phyloP scores from a whole-genome alignment of 2,329 filamentous ascomycete genomes.

The Aureobasidium lini region DNA sequence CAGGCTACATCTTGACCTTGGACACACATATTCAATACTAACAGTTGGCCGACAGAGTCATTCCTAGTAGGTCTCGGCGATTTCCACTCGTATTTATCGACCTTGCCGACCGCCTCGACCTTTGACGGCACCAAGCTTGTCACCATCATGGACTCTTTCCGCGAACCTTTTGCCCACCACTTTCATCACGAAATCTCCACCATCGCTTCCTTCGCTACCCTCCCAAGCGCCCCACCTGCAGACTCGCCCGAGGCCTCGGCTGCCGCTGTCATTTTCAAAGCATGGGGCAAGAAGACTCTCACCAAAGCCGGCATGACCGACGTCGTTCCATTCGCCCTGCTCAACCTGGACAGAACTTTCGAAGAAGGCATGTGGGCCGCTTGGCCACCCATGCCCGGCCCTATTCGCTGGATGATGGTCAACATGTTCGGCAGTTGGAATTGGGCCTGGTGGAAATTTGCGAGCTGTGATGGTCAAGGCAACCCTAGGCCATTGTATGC shows the following conservation, averaged over 20 bases:
- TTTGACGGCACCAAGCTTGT: neutral
- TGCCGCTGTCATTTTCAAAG: slow-evolving; percentile 1
- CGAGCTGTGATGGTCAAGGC: neutral
- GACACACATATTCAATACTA: neutral
- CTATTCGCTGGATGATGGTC: slow-evolving; percentile 3
- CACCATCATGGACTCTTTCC: slow-evolving; percentile 7
- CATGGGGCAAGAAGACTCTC: slow-evolving; percentile 11
- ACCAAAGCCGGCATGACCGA: slow-evolving; percentile 11
- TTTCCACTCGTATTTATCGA: neutral
- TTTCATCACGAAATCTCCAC: slow-evolving; percentile 5
- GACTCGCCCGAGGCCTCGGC: neutral
- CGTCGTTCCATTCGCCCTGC: slow-evolving; percentile 3
- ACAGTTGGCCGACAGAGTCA: neutral
- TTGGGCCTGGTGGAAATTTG: slow-evolving; percentile 4
- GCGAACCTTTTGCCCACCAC: neutral
- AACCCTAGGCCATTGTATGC: neutral
- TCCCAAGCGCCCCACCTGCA: neutral
- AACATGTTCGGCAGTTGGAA: slow-evolving; percentile 7
- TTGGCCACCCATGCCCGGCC: slow-evolving; percentile 2
- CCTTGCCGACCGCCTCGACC: neutral
- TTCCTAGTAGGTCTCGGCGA: neutral
- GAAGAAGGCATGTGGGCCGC: slow-evolving; percentile 3
- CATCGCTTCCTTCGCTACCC: neutral
- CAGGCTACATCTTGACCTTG: neutral
- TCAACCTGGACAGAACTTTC: slow-evolving; percentile 4